These are phyloP conservation scores for Paraconiothyrium sp. DNA, from an alignment of 2,329 filamentous ascomycete species.

Conservation along the genomic window DNA sequence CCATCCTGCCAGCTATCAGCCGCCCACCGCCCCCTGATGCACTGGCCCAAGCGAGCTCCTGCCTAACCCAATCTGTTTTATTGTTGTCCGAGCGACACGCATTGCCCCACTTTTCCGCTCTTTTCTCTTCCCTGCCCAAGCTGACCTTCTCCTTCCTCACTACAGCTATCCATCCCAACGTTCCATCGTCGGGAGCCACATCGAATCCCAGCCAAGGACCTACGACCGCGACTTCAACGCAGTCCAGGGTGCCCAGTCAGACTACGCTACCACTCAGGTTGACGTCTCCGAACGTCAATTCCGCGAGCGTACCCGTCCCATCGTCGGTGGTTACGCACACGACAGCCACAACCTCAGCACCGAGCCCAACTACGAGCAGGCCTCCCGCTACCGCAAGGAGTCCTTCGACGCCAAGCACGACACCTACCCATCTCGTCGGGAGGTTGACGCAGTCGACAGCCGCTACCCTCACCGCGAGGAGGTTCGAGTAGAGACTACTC, in stretches of 20 bases:
- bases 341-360: conserved; percentile 48
- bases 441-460: conserved; percentile 47
- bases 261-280: conserved; percentile 67
- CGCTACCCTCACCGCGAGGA: conserved; percentile 53
- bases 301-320: conserved; percentile 68
- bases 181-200: conserved; percentile 69
- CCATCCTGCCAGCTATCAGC: conserved; percentile 40
- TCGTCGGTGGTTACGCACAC: conserved; percentile 60
- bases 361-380: conserved; percentile 51
- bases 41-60: conserved; percentile 38
- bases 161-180: conserved; percentile 66
- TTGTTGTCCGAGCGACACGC: conserved; percentile 53
- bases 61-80: conserved; percentile 47
- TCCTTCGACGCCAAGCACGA: conserved; percentile 54
- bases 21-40: conserved; percentile 47
- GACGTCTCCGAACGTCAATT: conserved; percentile 69
- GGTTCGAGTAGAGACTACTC: conserved; percentile 62
- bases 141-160: conserved; percentile 49
- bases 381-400: conserved; percentile 48
- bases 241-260: conserved; percentile 59
- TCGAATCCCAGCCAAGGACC: conserved; percentile 69
- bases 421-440: conserved; percentile 49
- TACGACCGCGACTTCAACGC: conserved; percentile 59
- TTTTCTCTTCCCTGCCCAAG: conserved; percentile 47
- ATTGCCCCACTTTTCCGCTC: conserved; percentile 50